phyloP scores from a whole-genome alignment of 345 rosid species.

The Euclidium syriacum region DNA sequence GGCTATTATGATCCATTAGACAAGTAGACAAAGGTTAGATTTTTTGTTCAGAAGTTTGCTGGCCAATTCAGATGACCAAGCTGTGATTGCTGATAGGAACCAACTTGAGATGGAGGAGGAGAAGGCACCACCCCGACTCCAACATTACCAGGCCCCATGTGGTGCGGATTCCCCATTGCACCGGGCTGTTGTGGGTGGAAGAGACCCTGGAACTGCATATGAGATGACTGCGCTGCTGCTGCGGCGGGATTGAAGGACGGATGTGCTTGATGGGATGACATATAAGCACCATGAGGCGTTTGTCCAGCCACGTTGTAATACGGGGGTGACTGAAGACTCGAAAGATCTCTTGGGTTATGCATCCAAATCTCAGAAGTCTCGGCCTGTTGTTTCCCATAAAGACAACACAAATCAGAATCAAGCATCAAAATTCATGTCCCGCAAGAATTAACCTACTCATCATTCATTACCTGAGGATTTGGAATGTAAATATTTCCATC shows the following conservation, averaged over 20 bases:
- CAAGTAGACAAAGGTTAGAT: conserved; percentile 34
- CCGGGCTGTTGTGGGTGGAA: conserved; percentile 74
- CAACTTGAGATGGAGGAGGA: conserved; percentile 70
- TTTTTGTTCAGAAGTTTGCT: conserved; percentile 60
- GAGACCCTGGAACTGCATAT: conserved; percentile 82
- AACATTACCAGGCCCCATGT: conserved; percentile 67
- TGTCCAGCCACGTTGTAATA: conserved; percentile 86
- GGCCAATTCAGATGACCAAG: conserved; percentile 92
- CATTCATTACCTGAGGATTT: conserved; percentile 68
- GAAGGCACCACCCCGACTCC: conserved; percentile 74
- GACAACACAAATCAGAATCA: conserved; percentile 1
- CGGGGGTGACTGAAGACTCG: conserved; percentile 60
- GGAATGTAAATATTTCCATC: conserved; percentile 72
- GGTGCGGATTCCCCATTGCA: conserved; percentile 67
- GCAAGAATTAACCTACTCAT: not conserved
- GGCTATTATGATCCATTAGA: conserved; percentile 43
- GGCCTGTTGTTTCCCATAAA: conserved; percentile 39
- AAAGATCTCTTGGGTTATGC: conserved; percentile 73
- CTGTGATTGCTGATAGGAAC: conserved; percentile 87
- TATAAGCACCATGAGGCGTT: conserved; percentile 69
- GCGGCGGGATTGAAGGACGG: conserved; percentile 77
- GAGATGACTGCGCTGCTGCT: conserved; percentile 77
- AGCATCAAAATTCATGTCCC: not conserved
- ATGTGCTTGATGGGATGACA: conserved; percentile 74
- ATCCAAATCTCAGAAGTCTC: conserved; percentile 94